phyloP scores from a whole-genome alignment of 2,329 filamentous ascomycete genomes.

The Fusarium illudens region DNA sequence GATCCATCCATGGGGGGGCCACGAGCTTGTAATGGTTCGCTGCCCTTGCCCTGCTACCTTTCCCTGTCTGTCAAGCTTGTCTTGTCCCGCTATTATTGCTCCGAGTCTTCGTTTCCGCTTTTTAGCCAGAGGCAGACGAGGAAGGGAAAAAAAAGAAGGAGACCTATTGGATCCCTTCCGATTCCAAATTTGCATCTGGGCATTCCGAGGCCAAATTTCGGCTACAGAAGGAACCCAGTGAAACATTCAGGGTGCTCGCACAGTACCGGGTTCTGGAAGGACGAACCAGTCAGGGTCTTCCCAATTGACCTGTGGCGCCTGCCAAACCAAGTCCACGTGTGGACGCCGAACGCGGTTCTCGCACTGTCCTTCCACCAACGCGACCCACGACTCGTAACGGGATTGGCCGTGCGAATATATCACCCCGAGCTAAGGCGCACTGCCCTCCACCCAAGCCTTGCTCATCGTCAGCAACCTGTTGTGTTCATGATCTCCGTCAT shows the following conservation, averaged over 20 bases:
- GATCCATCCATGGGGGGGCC: constrained; percentile 27
- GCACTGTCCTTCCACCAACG: constrained; percentile 12
- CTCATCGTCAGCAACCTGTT: constrained; percentile 3
- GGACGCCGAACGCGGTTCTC: constrained; percentile 15
- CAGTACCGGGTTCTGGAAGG: constrained; percentile 8
- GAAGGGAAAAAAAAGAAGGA: constrained; percentile 8
- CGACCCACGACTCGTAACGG: constrained; percentile 6
- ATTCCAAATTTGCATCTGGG: constrained; percentile 12
- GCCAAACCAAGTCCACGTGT: constrained; percentile 35
- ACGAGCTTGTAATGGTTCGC: constrained; percentile 18
- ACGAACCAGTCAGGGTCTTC: constrained; percentile 24
- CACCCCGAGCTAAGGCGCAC: neutral
- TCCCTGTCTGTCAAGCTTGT: constrained; percentile 19
- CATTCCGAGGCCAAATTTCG: constrained; percentile 37
- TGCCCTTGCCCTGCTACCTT: constrained; percentile 22
- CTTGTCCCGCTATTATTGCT: constrained; percentile 27
- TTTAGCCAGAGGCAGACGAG: constrained; percentile 6
- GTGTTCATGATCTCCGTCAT: constrained; percentile 1
- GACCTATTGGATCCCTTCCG: constrained; percentile 33
- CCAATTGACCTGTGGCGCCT: constrained; percentile 33
- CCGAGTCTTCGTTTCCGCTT: constrained; percentile 27
- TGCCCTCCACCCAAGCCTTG: constrained; percentile 4
- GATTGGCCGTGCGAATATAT: neutral
- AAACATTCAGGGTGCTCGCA: constrained; percentile 9
- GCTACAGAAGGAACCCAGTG: constrained; percentile 24